Evolutionary conservation across 805 yeast species (phyloP).

Genomic region (Starmerella geochares): DNA sequence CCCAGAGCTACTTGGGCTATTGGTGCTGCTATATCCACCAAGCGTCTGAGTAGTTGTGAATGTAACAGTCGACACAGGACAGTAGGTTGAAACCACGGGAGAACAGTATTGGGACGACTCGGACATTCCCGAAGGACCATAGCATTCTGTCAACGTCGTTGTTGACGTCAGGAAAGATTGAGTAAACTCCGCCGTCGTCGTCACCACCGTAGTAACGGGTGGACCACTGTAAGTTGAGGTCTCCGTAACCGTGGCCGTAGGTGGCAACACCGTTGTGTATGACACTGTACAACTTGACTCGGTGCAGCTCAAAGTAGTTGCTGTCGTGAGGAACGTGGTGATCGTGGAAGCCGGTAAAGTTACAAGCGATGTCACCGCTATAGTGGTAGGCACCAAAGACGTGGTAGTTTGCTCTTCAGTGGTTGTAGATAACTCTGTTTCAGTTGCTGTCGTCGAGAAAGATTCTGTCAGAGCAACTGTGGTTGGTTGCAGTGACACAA

Average conservation of each 20-base stretch:
- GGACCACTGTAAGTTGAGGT: background rate
- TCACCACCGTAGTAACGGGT: background rate
- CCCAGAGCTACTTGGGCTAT: background rate
- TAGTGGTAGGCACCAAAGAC: background rate
- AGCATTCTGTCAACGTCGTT: background rate
- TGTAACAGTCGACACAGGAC: background rate
- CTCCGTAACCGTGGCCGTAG: constrained; percentile 1
- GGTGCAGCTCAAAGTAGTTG: constrained; percentile 11
- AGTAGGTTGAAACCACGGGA: background rate
- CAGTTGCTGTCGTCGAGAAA: background rate
- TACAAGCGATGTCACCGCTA: background rate
- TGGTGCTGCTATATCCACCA: background rate
- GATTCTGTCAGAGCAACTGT: background rate
- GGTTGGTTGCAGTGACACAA: background rate
- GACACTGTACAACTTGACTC: constrained; percentile 13
- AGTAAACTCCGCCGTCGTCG: background rate
- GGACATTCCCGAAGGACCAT: background rate
- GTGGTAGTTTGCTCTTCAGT: background rate
- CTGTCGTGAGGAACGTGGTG: constrained; percentile 3
- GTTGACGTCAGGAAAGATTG: constrained; percentile 2
- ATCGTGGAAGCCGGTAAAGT: constrained; percentile 4
- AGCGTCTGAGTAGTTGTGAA: background rate
- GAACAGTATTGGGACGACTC: background rate
- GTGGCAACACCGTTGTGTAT: background rate
- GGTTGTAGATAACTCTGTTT: background rate